Evolutionary conservation across 1,139 yeast species (phyloP), one percentile per base, ranked within the genome.

Genomic region (Geotrichum candidum): DNA sequence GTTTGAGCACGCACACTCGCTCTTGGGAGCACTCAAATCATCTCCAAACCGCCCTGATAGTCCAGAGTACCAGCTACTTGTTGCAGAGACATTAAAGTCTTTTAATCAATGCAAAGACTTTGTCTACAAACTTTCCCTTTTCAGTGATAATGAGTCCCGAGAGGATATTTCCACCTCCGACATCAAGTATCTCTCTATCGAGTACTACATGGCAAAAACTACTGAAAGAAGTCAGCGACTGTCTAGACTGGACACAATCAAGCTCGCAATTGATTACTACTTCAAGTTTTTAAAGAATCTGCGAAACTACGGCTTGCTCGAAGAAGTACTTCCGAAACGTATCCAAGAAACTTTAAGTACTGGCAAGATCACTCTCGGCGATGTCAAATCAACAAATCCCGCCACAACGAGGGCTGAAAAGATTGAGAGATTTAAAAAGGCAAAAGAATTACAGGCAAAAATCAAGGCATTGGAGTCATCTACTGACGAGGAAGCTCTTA

Each of bases 321-420:
- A 57, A 29, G 48, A 54, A 1, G 61, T 54, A 2, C 50, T 61
- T 6, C 31, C 64, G 7, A 61, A 58, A 63, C 51, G 65, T 56
- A n/a, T 69, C 64, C 61, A 62, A 46, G 57, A 51, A 64, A 22
- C 57, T 61, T 25, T 62, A 53, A 35, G 56, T 45, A 29, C 61
- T 41, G 59, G 63, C 11, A 63, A 60, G 31, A 25, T 54, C 5
- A 53, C 63, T 1, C 46, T 55, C 2, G 38, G 61, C 15, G 61
- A 74, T 56, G 59, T 81, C 5, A 69, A 73, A 33, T 70, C 74
- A 5, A 70, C 68, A 1, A 82, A 83, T 62, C 84, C 95, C 0
- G 79, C 82, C 23, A 72, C 76, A 33, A 80, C 82, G 66, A 78
- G 97, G 66, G 85, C 85, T 29, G 87, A 83, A 60, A 92, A 91